phyloP scores from a whole-genome alignment of 257 asterid genomes.

The Jasminum sambac region DNA sequence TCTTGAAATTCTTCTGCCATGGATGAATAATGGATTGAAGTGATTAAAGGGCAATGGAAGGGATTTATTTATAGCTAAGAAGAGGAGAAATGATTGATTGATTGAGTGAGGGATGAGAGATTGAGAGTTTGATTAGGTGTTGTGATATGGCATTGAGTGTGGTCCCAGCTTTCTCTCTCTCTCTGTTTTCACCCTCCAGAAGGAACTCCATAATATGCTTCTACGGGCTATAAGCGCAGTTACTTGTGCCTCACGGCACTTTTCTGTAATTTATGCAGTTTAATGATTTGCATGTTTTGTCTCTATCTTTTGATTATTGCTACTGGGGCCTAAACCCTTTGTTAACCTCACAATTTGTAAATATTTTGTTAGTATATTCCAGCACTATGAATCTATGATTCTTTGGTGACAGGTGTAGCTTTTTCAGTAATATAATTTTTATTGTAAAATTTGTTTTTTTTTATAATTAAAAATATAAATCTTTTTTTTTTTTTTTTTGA shows the following conservation, averaged over 20 bases:
- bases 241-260: constrained; percentile 61
- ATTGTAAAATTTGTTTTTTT: too few relatives aligned
- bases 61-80: constrained; percentile 60
- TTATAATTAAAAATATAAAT: too few relatives aligned
- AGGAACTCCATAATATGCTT: neutral
- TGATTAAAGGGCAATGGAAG: constrained; percentile 19
- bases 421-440: too few relatives aligned
- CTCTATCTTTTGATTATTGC: too few relatives aligned
- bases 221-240: constrained; percentile 22
- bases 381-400: too few relatives aligned
- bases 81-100: constrained; percentile 32
- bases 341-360: too few relatives aligned
- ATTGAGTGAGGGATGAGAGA: constrained; percentile 34
- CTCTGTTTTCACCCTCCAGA: neutral
- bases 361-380: too few relatives aligned
- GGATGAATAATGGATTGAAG: too few relatives aligned
- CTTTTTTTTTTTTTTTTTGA: too few relatives aligned
- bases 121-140: constrained; percentile 32
- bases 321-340: too few relatives aligned
- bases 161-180: constrained; percentile 41
- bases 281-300: neutral
- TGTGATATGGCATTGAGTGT: constrained; percentile 38
- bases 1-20: constrained; percentile 84
- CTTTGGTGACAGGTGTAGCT: too few relatives aligned
- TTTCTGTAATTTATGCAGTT: constrained; percentile 16